Evolutionary conservation across 2,329 filamentous ascomycete genomes (phyloP).

Genomic region (Paramyrothecium sp.): DNA sequence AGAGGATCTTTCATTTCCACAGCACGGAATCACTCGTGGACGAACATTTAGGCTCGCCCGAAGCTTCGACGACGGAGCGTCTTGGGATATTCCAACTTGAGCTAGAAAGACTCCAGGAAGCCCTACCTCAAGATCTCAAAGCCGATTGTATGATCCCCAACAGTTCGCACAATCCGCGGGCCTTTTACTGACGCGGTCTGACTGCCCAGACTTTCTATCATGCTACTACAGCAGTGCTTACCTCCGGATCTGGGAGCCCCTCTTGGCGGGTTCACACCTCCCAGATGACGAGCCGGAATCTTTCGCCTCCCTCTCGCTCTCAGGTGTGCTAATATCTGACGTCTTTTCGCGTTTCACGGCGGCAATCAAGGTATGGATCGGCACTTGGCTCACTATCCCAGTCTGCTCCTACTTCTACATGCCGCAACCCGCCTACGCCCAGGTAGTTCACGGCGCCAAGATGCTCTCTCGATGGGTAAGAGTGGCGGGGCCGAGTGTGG

Average conservation of each 20-base stretch:
- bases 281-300: neutral
- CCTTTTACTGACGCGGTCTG: neutral
- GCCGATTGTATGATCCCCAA: neutral
- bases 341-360: neutral
- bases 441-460: conserved; percentile 5
- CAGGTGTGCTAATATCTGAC: neutral
- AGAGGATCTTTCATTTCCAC: conserved; percentile 8
- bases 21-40: conserved; percentile 6
- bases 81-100: conserved; percentile 2
- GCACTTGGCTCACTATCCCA: conserved; percentile 9
- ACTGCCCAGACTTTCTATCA: conserved; percentile 4
- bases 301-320: neutral
- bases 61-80: neutral
- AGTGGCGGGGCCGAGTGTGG: conserved; percentile 1
- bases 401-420: conserved; percentile 5
- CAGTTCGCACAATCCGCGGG: no score
- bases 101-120: conserved; percentile 1
- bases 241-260: conserved; percentile 6
- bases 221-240: conserved; percentile 6
- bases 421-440: conserved; percentile 6
- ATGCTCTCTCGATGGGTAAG: conserved; percentile 6
- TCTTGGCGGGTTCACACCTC: conserved; percentile 3
- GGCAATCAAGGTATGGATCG: conserved; percentile 8
- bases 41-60: neutral
- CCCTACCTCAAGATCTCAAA: conserved; percentile 1